Conservation (phyloP, 129 eudicot genomes). For the Pulicaria dysenterica region DNA sequence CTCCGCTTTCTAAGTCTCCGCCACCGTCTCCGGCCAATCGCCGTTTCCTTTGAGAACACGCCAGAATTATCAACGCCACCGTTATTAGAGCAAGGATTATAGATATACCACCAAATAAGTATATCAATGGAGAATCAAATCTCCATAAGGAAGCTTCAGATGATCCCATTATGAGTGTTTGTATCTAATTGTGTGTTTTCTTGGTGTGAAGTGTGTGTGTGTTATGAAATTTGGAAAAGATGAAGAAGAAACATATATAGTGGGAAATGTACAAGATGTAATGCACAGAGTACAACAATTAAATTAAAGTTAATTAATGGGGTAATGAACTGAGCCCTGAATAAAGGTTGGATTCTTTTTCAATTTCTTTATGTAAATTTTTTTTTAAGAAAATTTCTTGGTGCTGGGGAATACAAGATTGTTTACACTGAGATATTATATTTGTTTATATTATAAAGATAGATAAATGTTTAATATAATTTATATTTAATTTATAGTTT, state of each 20-base stretch:
- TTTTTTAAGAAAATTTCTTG: constrained; percentile 4
- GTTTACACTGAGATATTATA: no score
- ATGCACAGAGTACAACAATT: constrained; percentile 17
- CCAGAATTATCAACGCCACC: constrained; percentile 53
- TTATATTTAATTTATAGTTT: no score
- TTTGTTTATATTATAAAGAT: no score
- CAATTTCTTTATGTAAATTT: background rate
- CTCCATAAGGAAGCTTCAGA: constrained; percentile 37
- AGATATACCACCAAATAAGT: constrained; percentile 55
- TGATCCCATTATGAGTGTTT: constrained; percentile 30
- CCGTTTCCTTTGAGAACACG: constrained; percentile 45
- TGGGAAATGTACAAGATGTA: constrained; percentile 21
- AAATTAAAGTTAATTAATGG: constrained; percentile 31
- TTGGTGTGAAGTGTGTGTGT: constrained; percentile 36
- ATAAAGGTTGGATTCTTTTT: constrained; percentile 26
- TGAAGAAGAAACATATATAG: constrained; percentile 23
- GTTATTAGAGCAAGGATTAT: constrained; percentile 44
- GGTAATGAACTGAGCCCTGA: constrained; percentile 29
- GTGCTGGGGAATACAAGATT: constrained; percentile 3
- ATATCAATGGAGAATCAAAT: constrained; percentile 60
- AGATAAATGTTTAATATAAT: no score
- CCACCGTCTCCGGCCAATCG: background rate
- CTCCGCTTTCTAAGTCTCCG: constrained; percentile 29
- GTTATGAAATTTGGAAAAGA: constrained; percentile 21
- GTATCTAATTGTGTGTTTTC: constrained; percentile 13